These are phyloP conservation scores for Saxispiralis lemnorum DNA, from an alignment of 495 filamentous ascomycete genomes.

Conservation along the genomic window DNA sequence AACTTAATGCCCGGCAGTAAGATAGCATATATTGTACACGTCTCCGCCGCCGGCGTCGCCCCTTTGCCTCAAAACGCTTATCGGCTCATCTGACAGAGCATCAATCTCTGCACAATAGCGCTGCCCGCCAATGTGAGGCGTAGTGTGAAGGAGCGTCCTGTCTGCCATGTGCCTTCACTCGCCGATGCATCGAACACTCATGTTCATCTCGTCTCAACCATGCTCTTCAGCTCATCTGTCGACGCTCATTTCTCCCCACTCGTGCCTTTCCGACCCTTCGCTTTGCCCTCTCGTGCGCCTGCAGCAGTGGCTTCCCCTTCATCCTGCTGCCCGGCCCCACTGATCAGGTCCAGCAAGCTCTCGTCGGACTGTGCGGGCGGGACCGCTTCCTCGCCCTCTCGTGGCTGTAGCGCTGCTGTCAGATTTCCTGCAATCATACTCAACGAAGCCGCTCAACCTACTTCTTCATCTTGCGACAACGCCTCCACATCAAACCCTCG, in stretches of 20 bases:
- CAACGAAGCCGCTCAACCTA: not conserved
- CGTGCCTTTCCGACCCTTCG: slow-evolving; percentile 14
- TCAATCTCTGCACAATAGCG: too few relatives aligned
- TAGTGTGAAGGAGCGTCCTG: too few relatives aligned
- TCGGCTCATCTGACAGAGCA: too few relatives aligned
- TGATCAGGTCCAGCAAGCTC: slow-evolving; percentile 16
- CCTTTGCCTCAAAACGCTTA: too few relatives aligned
- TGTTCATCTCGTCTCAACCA: too few relatives aligned
- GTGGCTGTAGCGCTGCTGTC: not conserved
- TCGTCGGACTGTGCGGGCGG: slow-evolving; percentile 11
- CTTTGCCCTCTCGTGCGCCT: slow-evolving; percentile 1
- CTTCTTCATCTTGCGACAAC: slow-evolving; percentile 12
- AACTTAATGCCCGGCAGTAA: too few relatives aligned
- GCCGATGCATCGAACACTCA: too few relatives aligned
- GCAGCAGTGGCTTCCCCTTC: slow-evolving; percentile 7
- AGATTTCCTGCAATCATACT: not conserved
- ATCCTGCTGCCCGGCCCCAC: slow-evolving; percentile 8
- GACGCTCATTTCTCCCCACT: slow-evolving; percentile 14
- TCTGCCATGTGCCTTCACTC: too few relatives aligned
- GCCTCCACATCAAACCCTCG: slow-evolving; percentile 54
- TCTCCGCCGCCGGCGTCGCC: too few relatives aligned
- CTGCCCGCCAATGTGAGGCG: too few relatives aligned
- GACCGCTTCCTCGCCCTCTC: slow-evolving; percentile 6
- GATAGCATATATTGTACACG: too few relatives aligned
- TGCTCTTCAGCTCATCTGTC: too few relatives aligned